These are phyloP conservation scores for Alloteropsis semialata DNA, from an alignment of 176 grass and related monocot genomes.

Conservation along the genomic window DNA sequence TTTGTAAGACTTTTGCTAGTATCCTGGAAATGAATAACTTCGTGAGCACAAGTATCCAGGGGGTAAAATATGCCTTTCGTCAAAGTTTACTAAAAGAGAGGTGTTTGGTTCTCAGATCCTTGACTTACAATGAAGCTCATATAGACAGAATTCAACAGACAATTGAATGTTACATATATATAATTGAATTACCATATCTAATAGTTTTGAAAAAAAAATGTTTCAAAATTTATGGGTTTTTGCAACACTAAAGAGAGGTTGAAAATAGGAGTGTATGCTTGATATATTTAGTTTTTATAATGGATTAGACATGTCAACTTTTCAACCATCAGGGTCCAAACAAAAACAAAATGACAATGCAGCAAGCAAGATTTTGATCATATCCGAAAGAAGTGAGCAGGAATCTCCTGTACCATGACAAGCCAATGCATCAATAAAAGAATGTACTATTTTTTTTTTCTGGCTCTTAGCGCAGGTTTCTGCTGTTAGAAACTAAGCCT, in stretches of 20 bases:
- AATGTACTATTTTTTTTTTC: too few species aligned
- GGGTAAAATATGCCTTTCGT: not conserved
- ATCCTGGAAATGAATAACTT: conserved; percentile 58
- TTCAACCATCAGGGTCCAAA: not conserved
- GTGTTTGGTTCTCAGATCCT: not conserved
- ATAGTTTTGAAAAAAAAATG: not conserved
- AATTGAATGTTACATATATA: not conserved
- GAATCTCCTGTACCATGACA: conserved; percentile 83
- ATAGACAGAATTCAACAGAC: too few species aligned
- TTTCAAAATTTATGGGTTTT: not conserved
- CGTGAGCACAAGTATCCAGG: conserved; percentile 20
- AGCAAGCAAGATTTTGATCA: not conserved
- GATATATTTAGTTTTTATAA: not conserved
- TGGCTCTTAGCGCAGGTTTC: too few species aligned
- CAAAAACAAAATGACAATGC: not conserved
- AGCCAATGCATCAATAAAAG: conserved; percentile 48
- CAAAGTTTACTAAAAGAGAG: not conserved
- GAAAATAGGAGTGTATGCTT: not conserved
- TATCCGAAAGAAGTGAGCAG: conserved; percentile 11
- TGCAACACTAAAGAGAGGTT: not conserved
- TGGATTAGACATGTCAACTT: not conserved
- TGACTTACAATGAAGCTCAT: not conserved
- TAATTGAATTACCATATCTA: conserved; percentile 1
- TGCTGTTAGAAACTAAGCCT: too few species aligned
- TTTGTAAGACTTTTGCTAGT: conserved; percentile 51